phyloP scores from a whole-genome alignment of 805 yeast genomes.

The Scheffersomyces ergatensis region DNA sequence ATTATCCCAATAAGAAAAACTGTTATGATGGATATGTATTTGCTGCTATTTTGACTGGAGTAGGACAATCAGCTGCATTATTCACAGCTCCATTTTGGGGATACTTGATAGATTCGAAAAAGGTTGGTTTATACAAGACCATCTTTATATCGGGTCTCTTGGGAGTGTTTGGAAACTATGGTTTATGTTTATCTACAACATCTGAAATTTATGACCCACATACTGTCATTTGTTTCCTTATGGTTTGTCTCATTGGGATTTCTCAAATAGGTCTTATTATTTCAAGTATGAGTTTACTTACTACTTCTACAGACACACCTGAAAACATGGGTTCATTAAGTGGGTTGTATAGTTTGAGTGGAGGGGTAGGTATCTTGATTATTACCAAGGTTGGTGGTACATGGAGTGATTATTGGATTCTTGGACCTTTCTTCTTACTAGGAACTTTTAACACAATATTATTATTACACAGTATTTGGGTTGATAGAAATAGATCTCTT shows the following conservation, averaged over 20 bases:
- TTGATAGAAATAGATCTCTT: no score
- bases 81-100: slow-evolving; percentile 68
- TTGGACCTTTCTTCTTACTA: slow-evolving; percentile 58
- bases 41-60: slow-evolving; percentile 68
- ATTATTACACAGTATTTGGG: neutral
- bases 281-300: slow-evolving; percentile 59
- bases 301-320: slow-evolving; percentile 19
- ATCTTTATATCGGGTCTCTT: slow-evolving; percentile 36
- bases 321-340: slow-evolving; percentile 60
- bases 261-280: slow-evolving; percentile 64
- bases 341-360: slow-evolving; percentile 67
- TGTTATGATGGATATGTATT: slow-evolving; percentile 65
- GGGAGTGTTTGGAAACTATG: slow-evolving; percentile 44
- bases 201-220: slow-evolving; percentile 28
- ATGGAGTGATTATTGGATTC: slow-evolving; percentile 54
- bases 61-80: slow-evolving; percentile 56
- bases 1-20: slow-evolving; percentile 25
- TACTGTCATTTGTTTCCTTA: slow-evolving; percentile 34
- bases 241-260: slow-evolving; percentile 47
- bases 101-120: slow-evolving; percentile 43
- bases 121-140: slow-evolving; percentile 24
- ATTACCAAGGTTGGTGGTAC: slow-evolving; percentile 62
- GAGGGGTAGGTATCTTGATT: slow-evolving; percentile 64
- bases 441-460: slow-evolving; percentile 33
- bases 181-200: slow-evolving; percentile 15